phyloP scores from a whole-genome alignment of 73 alveolate species.

The Urostyla sp. region DNA sequence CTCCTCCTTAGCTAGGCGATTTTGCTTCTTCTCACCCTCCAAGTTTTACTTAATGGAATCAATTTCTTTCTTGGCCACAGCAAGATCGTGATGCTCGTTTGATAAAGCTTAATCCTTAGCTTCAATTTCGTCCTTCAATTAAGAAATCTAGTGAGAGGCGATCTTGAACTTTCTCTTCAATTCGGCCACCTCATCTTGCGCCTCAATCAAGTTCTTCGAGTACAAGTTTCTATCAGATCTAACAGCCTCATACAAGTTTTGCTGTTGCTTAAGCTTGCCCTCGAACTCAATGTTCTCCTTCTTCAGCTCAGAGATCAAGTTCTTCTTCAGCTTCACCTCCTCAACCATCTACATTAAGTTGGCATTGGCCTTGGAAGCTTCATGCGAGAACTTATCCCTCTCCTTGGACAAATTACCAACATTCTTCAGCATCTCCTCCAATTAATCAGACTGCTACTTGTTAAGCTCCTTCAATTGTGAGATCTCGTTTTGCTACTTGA shows the following conservation, averaged over 20 bases:
- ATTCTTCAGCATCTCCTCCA: conserved; percentile 73
- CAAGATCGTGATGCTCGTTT: conserved; percentile 81
- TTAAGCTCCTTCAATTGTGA: conserved; percentile 64
- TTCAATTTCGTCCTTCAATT: conserved; percentile 93
- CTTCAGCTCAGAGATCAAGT: conserved; percentile 91
- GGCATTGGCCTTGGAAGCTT: conserved; percentile 91
- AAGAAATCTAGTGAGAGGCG: conserved; percentile 84
- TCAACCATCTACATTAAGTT: conserved; percentile 86
- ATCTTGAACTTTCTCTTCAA: conserved; percentile 88
- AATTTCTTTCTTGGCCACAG: conserved; percentile 71
- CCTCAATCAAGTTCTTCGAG: conserved; percentile 97
- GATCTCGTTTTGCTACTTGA: conserved; percentile 66
- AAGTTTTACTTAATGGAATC: conserved; percentile 77
- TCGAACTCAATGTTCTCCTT: conserved; percentile 94
- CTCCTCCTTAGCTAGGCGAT: conserved; percentile 81
- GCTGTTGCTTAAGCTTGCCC: conserved; percentile 94
- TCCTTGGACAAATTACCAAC: conserved; percentile 74
- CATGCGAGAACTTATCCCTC: conserved; percentile 90
- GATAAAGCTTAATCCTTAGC: conserved; percentile 86
- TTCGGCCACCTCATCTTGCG: conserved; percentile 93
- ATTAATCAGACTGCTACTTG: conserved; percentile 58
- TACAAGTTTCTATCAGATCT: conserved; percentile 98
- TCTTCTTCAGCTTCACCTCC: conserved; percentile 90
- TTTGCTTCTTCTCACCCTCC: conserved; percentile 75
- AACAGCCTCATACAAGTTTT: conserved; percentile 98